Conservation (phyloP, 768 basidiomycete genomes). For the Tylopilus vinaceipallidus region DNA sequence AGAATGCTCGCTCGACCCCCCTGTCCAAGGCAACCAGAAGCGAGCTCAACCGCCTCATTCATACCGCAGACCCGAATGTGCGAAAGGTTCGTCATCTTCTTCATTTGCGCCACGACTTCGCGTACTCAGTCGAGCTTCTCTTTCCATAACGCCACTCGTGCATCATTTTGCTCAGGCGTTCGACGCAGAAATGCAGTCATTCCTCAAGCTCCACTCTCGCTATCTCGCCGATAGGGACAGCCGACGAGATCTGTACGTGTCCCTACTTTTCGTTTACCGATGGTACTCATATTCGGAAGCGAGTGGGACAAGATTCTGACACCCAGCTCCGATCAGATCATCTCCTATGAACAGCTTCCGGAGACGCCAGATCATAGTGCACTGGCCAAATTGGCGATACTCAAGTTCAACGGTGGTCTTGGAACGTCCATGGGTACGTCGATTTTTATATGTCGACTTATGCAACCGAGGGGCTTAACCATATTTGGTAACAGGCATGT, state of each 20-base stretch:
- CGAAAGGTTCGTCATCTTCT: conserved; percentile 49
- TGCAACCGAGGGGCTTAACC: conserved; percentile 1
- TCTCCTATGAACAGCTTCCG: conserved; percentile 75
- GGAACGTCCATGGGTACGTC: conserved; percentile 85
- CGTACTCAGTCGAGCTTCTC: conserved; percentile 26
- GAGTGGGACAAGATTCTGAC: conserved; percentile 90
- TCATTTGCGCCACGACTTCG: conserved; percentile 37
- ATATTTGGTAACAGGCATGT: conserved; percentile 52
- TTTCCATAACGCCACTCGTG: conserved; percentile 19
- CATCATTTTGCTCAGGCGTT: conserved; percentile 43
- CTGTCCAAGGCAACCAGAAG: conserved; percentile 55
- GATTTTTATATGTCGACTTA: background rate
- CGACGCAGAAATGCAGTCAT: conserved; percentile 94
- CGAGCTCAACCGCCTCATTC: conserved; percentile 67
- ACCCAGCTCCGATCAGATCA: conserved; percentile 81
- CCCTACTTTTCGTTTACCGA: conserved; percentile 7
- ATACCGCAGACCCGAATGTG: conserved; percentile 49
- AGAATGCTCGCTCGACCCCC: conserved; percentile 38
- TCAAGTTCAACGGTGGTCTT: conserved; percentile 93
- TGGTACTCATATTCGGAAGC: conserved; percentile 36
- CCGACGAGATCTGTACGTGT: conserved; percentile 77
- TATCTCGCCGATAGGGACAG: conserved; percentile 89
- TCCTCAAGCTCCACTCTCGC: conserved; percentile 94
- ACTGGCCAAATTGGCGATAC: conserved; percentile 90
- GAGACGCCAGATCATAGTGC: conserved; percentile 55